A percentile compares a stretch with the other conserved stretches of the same genome.
Evolutionary conservation across 768 basidiomycete genomes (phyloP).

Genomic region (Mycena rosella): DNA sequence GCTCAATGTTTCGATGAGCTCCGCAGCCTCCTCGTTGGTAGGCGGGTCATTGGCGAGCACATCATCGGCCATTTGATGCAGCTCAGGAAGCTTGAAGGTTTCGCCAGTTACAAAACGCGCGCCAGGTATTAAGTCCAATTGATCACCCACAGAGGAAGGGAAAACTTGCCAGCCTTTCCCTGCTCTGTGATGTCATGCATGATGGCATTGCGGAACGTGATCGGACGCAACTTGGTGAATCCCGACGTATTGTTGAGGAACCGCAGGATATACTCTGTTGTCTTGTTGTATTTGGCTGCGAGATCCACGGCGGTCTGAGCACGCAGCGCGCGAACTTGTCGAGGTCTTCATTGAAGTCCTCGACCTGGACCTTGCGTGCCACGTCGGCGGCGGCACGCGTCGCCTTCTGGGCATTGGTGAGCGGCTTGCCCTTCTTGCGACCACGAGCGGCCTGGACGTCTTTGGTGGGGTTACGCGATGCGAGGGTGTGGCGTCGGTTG

Average conservation of each 20-base stretch:
- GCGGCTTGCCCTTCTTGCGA: not conserved
- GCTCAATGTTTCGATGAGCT: too few relatives aligned
- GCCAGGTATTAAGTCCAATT: too few relatives aligned
- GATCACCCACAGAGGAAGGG: too few relatives aligned
- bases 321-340: too few relatives aligned
- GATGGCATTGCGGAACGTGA: not conserved
- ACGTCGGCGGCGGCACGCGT: not conserved
- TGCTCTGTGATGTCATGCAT: not conserved
- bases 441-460: not conserved
- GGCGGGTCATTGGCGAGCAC: too few relatives aligned
- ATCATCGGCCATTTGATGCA: too few relatives aligned
- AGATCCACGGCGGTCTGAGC: not conserved
- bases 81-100: too few relatives aligned
- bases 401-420: not conserved
- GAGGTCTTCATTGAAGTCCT: too few relatives aligned
- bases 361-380: not conserved
- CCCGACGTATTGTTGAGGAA: not conserved
- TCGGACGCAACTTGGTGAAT: not conserved
- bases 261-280: not conserved
- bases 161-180: not conserved
- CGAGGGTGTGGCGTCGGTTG: not conserved
- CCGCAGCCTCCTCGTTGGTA: too few relatives aligned
- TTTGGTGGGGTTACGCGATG: not conserved
- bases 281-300: not conserved
- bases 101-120: too few relatives aligned